A percentile compares a stretch with the other conserved stretches of the same genome.
Evolutionary conservation across 352 stramenopile species (phyloP).

Genomic region (Globisporangium nodosum): DNA sequence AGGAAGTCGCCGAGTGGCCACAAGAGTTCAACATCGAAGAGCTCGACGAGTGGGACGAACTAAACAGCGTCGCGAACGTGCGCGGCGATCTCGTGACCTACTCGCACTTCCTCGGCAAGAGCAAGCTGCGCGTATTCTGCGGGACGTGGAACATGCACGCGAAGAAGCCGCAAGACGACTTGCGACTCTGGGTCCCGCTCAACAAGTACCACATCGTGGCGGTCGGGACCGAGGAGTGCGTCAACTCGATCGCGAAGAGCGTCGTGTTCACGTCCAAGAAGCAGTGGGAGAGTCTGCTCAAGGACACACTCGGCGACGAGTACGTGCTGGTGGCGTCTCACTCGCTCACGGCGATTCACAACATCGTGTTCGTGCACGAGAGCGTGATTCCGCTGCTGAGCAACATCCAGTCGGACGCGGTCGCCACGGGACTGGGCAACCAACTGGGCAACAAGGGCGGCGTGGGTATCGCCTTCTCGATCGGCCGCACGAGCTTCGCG

Average conservation of each 20-base stretch:
- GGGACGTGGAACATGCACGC: slow-evolving; percentile 86
- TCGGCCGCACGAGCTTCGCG: slow-evolving; percentile 80
- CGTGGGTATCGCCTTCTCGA: slow-evolving; percentile 85
- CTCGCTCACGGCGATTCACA: slow-evolving; percentile 91
- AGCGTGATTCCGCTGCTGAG: slow-evolving; percentile 76
- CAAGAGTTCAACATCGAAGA: slow-evolving; percentile 46
- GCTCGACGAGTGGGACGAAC: slow-evolving; percentile 43
- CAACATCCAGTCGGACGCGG: slow-evolving; percentile 85
- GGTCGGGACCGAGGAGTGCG: slow-evolving; percentile 92
- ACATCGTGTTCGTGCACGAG: slow-evolving; percentile 90
- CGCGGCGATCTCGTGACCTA: slow-evolving; percentile 27
- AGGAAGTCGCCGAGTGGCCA: slow-evolving; percentile 30
- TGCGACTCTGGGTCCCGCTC: slow-evolving; percentile 63
- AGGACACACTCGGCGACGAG: slow-evolving; percentile 51
- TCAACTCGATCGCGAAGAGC: slow-evolving; percentile 88
- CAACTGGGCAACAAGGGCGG: slow-evolving; percentile 95
- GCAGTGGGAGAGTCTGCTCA: slow-evolving; percentile 71
- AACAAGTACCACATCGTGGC: slow-evolving; percentile 86
- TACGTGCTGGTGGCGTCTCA: slow-evolving; percentile 90
- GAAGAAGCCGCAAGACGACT: slow-evolving; percentile 53
- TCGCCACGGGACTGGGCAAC: slow-evolving; percentile 92
- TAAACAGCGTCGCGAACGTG: slow-evolving; percentile 22
- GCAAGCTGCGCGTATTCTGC: slow-evolving; percentile 67
- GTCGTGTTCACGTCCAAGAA: slow-evolving; percentile 91
- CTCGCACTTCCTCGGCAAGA: slow-evolving; percentile 29